Evolutionary conservation across 306 rosid species (phyloP).

Genomic region (Medicago ruthenica): DNA sequence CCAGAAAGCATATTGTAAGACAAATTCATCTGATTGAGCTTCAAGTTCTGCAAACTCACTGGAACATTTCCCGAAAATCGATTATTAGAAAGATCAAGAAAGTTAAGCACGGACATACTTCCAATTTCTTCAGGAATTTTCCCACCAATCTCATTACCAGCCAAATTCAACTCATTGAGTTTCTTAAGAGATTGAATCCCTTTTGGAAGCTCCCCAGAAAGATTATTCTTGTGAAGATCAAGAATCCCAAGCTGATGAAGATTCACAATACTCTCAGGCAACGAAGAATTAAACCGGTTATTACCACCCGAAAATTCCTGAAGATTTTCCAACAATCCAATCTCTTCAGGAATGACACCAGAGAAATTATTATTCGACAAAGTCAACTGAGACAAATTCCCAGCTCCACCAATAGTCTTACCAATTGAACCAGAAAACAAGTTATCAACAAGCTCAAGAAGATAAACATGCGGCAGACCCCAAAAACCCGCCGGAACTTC

Average conservation of each 20-base stretch:
- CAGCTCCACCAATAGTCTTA: slow-evolving; percentile 66
- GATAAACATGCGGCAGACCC: slow-evolving; percentile 73
- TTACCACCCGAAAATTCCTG: slow-evolving; percentile 60
- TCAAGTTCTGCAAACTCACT: slow-evolving; percentile 66
- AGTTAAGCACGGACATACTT: slow-evolving; percentile 65
- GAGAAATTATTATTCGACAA: slow-evolving; percentile 68
- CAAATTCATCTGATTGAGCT: slow-evolving; percentile 77
- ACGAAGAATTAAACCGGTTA: slow-evolving; percentile 60
- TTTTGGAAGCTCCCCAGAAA: slow-evolving; percentile 68
- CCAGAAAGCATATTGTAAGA: slow-evolving; percentile 75
- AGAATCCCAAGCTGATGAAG: slow-evolving; percentile 68
- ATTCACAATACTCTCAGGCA: slow-evolving; percentile 66
- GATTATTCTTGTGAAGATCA: slow-evolving; percentile 69
- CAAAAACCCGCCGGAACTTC: slow-evolving; percentile 76
- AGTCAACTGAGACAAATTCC: slow-evolving; percentile 58
- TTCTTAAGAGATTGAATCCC: slow-evolving; percentile 59
- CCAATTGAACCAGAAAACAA: slow-evolving; percentile 66
- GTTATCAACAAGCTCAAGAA: slow-evolving; percentile 71
- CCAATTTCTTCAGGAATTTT: slow-evolving; percentile 70
- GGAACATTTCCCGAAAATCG: slow-evolving; percentile 74
- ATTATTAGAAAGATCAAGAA: slow-evolving; percentile 82
- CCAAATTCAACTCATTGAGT: slow-evolving; percentile 82
- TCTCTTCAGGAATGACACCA: slow-evolving; percentile 75
- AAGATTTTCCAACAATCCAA: slow-evolving; percentile 68
- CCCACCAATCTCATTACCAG: slow-evolving; percentile 69